Evolutionary conservation across 176 grass and related monocot genomes (phyloP).

Genomic region (Carex scoparia): DNA sequence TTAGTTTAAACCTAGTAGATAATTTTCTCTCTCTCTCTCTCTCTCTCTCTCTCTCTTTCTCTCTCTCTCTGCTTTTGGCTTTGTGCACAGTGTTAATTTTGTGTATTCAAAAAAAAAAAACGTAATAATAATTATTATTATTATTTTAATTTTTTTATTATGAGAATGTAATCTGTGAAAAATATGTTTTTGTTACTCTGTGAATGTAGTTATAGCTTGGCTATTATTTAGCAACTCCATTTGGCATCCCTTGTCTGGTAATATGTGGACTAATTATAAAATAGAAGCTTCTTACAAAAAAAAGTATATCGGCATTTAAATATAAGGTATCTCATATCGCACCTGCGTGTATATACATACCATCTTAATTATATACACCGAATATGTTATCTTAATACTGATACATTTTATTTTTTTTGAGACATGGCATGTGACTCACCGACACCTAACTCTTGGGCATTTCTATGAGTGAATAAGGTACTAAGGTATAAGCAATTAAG

Average conservation of each 20-base stretch:
- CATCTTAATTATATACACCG: not conserved
- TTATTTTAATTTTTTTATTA: not conserved
- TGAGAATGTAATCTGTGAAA: conserved; percentile 21
- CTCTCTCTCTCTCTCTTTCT: not conserved
- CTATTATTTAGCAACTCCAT: not conserved
- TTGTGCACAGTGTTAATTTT: conserved; percentile 29
- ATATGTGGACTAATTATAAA: not conserved
- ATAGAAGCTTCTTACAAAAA: not conserved
- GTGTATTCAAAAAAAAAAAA: not conserved
- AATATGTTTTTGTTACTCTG: not conserved
- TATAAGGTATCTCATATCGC: not conserved
- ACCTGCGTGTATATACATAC: not conserved
- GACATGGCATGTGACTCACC: conserved; percentile 4
- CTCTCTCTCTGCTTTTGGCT: conserved; percentile 14
- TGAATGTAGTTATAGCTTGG: conserved; percentile 11
- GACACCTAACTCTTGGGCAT: conserved; percentile 3
- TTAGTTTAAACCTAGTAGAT: conserved; percentile 19
- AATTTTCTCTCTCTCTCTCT: conserved; percentile 9
- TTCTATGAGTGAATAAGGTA: not conserved
- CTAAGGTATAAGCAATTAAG: not conserved
- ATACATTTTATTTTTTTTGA: not conserved
- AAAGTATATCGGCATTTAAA: not conserved
- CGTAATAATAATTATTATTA: conserved; percentile 12
- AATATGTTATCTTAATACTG: not conserved
- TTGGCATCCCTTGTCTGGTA: not conserved